phyloP scores from a whole-genome alignment of 2,329 filamentous ascomycete genomes.

The Arthrobotrys megalospora region DNA sequence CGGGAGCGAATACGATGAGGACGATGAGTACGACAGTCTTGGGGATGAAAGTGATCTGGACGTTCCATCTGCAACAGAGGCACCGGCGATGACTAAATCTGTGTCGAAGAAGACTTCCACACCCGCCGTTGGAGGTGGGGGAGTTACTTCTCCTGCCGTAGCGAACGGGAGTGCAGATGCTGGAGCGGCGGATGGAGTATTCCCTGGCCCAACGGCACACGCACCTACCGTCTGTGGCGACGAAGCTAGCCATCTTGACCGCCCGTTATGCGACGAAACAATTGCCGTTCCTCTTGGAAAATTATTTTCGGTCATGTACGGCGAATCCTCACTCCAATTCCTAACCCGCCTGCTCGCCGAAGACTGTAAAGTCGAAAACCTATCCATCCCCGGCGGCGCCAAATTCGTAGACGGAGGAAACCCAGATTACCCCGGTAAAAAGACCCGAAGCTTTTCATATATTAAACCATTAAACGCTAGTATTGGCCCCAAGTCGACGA shows the following conservation, averaged over 20 bases:
- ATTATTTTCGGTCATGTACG: slow-evolving; percentile 90
- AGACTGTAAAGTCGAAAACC: slow-evolving; percentile 90
- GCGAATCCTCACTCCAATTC: slow-evolving; percentile 81
- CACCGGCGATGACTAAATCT: slow-evolving; percentile 69
- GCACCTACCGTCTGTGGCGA: slow-evolving; percentile 89
- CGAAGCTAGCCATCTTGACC: slow-evolving; percentile 79
- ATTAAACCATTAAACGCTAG: slow-evolving; percentile 89
- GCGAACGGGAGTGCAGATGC: slow-evolving; percentile 66
- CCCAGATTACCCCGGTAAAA: slow-evolving; percentile 79
- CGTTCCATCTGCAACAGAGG: slow-evolving; percentile 71
- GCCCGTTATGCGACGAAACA: slow-evolving; percentile 85
- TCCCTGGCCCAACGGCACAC: slow-evolving; percentile 87
- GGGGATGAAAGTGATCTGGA: slow-evolving; percentile 70
- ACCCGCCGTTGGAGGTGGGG: slow-evolving; percentile 67
- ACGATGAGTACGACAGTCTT: slow-evolving; percentile 75
- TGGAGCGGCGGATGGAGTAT: slow-evolving; percentile 73
- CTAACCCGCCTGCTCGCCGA: slow-evolving; percentile 88
- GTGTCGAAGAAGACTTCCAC: slow-evolving; percentile 81
- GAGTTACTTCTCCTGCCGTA: slow-evolving; percentile 65
- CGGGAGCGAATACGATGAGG: slow-evolving; percentile 69
- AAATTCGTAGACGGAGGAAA: slow-evolving; percentile 70
- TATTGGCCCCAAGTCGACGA: slow-evolving; percentile 94
- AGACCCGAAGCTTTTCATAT: slow-evolving; percentile 82
- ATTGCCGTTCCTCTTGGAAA: slow-evolving; percentile 91
- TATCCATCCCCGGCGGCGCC: slow-evolving; percentile 77